phyloP scores from a whole-genome alignment of 2,329 filamentous ascomycete genomes.

The Nothopassalora personata region DNA sequence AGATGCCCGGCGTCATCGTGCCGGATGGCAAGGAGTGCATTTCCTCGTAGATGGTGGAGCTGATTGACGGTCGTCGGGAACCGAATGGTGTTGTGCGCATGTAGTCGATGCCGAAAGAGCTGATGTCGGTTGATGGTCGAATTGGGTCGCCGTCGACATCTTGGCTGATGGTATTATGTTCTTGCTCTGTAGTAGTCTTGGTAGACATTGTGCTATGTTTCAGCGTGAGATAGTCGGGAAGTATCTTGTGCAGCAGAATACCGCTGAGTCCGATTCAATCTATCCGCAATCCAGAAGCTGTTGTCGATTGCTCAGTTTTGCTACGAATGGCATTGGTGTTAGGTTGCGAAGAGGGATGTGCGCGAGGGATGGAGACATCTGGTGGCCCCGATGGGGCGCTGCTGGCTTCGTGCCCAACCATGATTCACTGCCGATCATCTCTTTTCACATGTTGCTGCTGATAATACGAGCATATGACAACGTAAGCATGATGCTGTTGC shows the following conservation, averaged over 20 bases:
- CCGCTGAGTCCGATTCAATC: not conserved
- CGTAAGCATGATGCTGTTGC: not conserved
- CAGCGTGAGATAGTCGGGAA: not conserved
- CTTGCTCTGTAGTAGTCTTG: constrained; percentile 3
- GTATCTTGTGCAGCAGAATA: not conserved
- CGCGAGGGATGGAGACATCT: not conserved
- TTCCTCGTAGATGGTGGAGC: constrained; percentile 9
- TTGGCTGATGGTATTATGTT: not conserved
- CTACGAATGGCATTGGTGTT: constrained; percentile 7
- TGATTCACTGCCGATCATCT: not conserved
- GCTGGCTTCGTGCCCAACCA: not conserved
- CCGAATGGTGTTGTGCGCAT: constrained; percentile 6
- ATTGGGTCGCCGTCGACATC: not conserved
- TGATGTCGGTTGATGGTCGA: constrained; percentile 9
- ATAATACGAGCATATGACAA: not conserved
- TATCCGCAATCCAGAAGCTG: constrained; percentile 17
- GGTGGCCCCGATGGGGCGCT: not conserved
- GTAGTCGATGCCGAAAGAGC: constrained; percentile 13
- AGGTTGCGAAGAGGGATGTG: not conserved
- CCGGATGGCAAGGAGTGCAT: not conserved
- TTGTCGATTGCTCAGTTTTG: constrained; percentile 8
- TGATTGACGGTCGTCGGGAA: constrained; percentile 8
- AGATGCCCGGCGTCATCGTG: constrained; percentile 4
- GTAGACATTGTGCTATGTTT: not conserved
- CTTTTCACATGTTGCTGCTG: not conserved